phyloP scores from a whole-genome alignment of 2,329 filamentous ascomycete genomes.

The Fusarium sublunatum region DNA sequence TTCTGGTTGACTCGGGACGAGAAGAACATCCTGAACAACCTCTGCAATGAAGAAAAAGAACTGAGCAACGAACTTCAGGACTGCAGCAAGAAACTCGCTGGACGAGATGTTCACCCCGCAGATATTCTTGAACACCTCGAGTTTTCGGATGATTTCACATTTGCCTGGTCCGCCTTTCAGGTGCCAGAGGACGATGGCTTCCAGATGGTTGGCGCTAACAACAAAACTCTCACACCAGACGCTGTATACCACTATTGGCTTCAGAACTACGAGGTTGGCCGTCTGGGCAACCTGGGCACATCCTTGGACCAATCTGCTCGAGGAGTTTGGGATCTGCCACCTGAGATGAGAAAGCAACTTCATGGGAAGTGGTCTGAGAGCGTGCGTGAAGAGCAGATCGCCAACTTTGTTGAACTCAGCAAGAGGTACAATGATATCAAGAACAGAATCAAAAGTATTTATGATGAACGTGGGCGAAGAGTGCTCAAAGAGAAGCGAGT shows the following conservation, averaged over 20 bases:
- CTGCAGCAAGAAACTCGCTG: conserved; percentile 29
- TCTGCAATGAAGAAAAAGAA: conserved; percentile 44
- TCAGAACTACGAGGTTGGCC: background rate
- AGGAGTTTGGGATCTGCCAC: conserved; percentile 64
- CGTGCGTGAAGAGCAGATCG: conserved; percentile 63
- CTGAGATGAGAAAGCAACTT: conserved; percentile 51
- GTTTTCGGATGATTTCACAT: conserved; percentile 62
- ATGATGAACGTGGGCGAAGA: conserved; percentile 54
- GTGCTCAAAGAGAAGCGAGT: conserved; percentile 67
- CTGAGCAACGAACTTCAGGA: conserved; percentile 44
- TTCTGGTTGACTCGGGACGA: conserved; percentile 49
- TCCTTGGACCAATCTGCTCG: conserved; percentile 43
- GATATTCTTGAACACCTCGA: conserved; percentile 59
- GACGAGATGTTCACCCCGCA: background rate
- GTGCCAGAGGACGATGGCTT: conserved; percentile 63
- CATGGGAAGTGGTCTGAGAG: conserved; percentile 56
- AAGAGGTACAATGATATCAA: conserved; percentile 57
- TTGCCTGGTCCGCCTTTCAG: conserved; percentile 67
- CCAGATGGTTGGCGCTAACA: conserved; percentile 56
- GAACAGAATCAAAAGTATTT: conserved; percentile 56
- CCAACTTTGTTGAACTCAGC: conserved; percentile 53
- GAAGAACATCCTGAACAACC: conserved; percentile 52
- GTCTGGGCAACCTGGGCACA: background rate
- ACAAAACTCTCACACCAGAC: conserved; percentile 54
- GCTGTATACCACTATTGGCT: conserved; percentile 42